Base-by-base conservation (phyloP, 2,329 filamentous ascomycete species). In the Massarina eburnea region DNA sequence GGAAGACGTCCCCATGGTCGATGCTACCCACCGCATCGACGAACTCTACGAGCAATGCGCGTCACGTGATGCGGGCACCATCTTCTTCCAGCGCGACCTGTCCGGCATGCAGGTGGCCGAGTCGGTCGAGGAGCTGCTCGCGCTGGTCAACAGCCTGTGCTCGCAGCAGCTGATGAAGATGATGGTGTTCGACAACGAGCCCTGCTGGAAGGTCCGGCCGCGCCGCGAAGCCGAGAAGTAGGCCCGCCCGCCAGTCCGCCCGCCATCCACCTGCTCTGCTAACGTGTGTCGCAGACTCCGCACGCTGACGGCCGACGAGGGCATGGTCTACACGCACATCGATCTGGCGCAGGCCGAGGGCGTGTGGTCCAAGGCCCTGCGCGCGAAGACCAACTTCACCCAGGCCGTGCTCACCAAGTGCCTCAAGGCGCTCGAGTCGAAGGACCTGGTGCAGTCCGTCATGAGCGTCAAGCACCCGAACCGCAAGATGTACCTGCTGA, bases 401-500 rank as follows among this genome's bases (percentile, higher is more conserved):
- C 89, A 92, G 62, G 86, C 86, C 39, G 83, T 88, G 29, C 80
- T 97, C 59, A 88, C 88, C 59, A 86, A 87, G 60, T 85, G 85
- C 21, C 79, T 97, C 58, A 96, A 95, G 74, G 83, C 85, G 52
- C 83, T 99, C 51, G 88, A 95, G 70, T 75, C 79, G 30, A 91
- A 90, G 67, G 83, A 84, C 27, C 84, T 95, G 66, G 91, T 99
- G 69, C 88, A 88, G 62, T 84, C 85, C 46, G 91, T 97, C 73
- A 94, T 92, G 73, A 94, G 87, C 70, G 91, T 95, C 71, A 91
- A 95, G 73, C 86, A 88, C 64, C 89, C 90, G 21, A 88, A 86
- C 56, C 88, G 94, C 67, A 96, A 95, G 73, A 96, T 95, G 81
- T 99, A 94, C 78, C 95, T 99, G 80, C 85, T 96, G 63, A 83